Base-by-base conservation (phyloP, 176 grass and related monocot species). In the Neostapfia colusana region DNA sequence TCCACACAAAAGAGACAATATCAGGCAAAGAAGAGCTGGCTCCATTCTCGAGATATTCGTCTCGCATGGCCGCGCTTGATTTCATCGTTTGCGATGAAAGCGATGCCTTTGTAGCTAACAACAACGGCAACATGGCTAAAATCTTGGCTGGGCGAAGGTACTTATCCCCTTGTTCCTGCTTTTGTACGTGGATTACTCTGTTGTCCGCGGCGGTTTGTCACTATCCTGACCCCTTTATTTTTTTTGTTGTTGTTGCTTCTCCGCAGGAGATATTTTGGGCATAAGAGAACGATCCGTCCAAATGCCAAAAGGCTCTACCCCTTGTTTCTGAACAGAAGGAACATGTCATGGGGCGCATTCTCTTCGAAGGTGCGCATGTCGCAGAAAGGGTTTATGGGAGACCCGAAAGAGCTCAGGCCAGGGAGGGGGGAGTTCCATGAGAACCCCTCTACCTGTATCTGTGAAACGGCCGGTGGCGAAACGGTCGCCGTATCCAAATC, bases 71-170 rank as follows among this genome's bases (percentile, higher is more conserved):
- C 48, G 91, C 87, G 21, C 78, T 93, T 64, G 91, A 93, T 90
- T 93, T 93, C 56, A 90, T 93, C 15, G 91, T 93, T 21, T 93
- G 91, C 20, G 81, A 93, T 85, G 87, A 45, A 59, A 93, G 91
- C 78, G 91, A 93, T 90, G 91, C 82, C 63, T 93, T 93, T 80
- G 87, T 93, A 53, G 89, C 91, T 45, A 93, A 90, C 74, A 93
- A 93, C 69, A 93, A 93, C 6, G 91, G 91, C 10, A 93, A 93
- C 75, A 93, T 93, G 91, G 91, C 91, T 48, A 93, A 86, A 84
- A 93, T 93, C 65, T 85, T 93, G 69, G 91, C 87, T 49, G 87
- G 87, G 31, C 63, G 87, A 85, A 93, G 91, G 91, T 93, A 84
- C 37, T n/a, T n/a, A n/a, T n/a, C n/a, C 40, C 26, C 3, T 65